Conservation (phyloP, 2,329 filamentous ascomycete genomes). For the Alternaria tenuissima region DNA sequence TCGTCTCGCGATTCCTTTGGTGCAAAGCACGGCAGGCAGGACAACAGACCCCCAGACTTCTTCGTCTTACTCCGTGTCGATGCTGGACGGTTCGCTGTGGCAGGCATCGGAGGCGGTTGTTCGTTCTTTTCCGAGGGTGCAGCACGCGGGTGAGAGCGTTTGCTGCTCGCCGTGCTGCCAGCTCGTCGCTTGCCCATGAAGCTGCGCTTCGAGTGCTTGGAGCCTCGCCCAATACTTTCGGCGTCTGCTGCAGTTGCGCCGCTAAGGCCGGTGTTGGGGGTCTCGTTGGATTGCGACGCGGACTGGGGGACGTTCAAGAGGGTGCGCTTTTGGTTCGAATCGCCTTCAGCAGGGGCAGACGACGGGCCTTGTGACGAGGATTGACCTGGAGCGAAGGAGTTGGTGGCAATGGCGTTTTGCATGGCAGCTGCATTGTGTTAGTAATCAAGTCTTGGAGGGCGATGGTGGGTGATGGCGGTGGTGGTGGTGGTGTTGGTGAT, state of each 20-base stretch:
- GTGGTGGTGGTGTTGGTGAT: neutral
- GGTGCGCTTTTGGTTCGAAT: slow-evolving; percentile 49
- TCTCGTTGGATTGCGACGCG: slow-evolving; percentile 41
- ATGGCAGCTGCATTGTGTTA: slow-evolving; percentile 8
- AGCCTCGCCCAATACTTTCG: slow-evolving; percentile 55
- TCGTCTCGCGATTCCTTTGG: slow-evolving; percentile 65
- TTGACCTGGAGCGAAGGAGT: slow-evolving; percentile 29
- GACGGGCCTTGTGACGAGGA: slow-evolving; percentile 40
- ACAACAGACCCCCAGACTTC: slow-evolving; percentile 51
- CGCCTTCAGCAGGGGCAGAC: slow-evolving; percentile 28
- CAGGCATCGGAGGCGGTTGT: slow-evolving; percentile 42
- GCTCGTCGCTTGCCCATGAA: slow-evolving; percentile 56
- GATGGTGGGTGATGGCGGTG: neutral
- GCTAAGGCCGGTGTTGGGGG: slow-evolving; percentile 53
- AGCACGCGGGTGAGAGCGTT: slow-evolving; percentile 52
- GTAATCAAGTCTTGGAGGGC: slow-evolving; percentile 1
- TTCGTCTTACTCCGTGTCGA: slow-evolving; percentile 52
- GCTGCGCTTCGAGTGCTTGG: slow-evolving; percentile 56
- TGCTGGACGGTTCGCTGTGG: slow-evolving; percentile 41
- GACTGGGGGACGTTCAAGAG: slow-evolving; percentile 48
- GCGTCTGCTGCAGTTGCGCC: slow-evolving; percentile 56
- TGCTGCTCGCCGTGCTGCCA: slow-evolving; percentile 57
- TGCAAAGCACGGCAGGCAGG: slow-evolving; percentile 72
- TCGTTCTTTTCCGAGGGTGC: slow-evolving; percentile 52
- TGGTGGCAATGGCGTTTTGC: slow-evolving; percentile 12